Evolutionary conservation across 352 stramenopile genomes (phyloP).

Genomic region (Halophytophthora batemanensis): DNA sequence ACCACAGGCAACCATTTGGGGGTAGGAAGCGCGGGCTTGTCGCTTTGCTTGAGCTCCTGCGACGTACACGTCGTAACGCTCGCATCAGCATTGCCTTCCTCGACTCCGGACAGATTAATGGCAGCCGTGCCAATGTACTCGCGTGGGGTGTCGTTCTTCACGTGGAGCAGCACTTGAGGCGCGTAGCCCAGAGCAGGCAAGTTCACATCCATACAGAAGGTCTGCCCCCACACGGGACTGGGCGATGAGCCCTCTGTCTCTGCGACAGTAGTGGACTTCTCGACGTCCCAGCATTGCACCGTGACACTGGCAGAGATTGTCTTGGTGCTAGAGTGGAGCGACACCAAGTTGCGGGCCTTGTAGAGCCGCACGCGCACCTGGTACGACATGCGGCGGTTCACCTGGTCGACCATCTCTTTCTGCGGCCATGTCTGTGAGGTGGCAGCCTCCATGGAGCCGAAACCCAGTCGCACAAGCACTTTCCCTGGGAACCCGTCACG

Average conservation of each 20-base stretch:
- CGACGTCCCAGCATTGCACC: slow-evolving; percentile 58
- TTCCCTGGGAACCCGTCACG: slow-evolving; percentile 65
- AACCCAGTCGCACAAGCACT: slow-evolving; percentile 65
- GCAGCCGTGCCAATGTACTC: slow-evolving; percentile 45
- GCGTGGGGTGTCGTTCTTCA: slow-evolving; percentile 41
- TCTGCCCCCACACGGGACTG: slow-evolving; percentile 50
- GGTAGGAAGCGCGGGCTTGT: slow-evolving; percentile 29
- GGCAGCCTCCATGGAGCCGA: slow-evolving; percentile 52
- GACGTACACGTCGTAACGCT: slow-evolving; percentile 40
- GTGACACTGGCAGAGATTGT: slow-evolving; percentile 49
- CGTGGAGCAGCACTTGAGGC: slow-evolving; percentile 58
- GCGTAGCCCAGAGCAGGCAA: slow-evolving; percentile 51
- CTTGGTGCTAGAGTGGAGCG: slow-evolving; percentile 26
- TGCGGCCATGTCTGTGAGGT: slow-evolving; percentile 53
- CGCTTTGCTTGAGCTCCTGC: slow-evolving; percentile 55
- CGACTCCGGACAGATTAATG: slow-evolving; percentile 19
- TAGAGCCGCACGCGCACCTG: slow-evolving; percentile 74
- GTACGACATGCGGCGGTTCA: slow-evolving; percentile 63
- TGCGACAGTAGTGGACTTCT: slow-evolving; percentile 31
- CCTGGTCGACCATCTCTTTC: slow-evolving; percentile 48
- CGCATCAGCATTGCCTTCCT: slow-evolving; percentile 4
- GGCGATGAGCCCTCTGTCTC: slow-evolving; percentile 19
- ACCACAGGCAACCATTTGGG: slow-evolving; percentile 54
- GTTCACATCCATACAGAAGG: slow-evolving; percentile 69
- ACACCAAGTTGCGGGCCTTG: slow-evolving; percentile 38